These are phyloP conservation scores for Phytophthora constricta DNA, from an alignment of 352 stramenopile genomes.

Conservation along the genomic window DNA sequence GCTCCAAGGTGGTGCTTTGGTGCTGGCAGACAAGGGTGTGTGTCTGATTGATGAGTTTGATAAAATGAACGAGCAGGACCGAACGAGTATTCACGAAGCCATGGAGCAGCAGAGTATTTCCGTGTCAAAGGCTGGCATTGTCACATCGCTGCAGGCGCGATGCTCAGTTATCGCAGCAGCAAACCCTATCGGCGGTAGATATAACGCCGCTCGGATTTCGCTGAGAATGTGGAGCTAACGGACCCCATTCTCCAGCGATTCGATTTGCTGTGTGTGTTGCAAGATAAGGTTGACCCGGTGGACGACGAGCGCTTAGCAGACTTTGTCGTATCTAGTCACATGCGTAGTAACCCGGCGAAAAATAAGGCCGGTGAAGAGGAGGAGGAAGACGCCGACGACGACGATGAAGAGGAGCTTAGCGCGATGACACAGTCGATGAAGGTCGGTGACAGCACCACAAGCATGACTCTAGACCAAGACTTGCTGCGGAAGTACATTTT, in stretches of 20 bases:
- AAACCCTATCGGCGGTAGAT: conserved; percentile 97
- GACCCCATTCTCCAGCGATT: conserved; percentile 99
- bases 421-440: conserved; percentile 47
- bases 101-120: conserved; percentile 99
- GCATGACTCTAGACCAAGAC: conserved; percentile 86
- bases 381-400: conserved; percentile 24
- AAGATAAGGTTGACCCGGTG: conserved; percentile 98
- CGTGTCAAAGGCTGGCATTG: conserved; percentile 99
- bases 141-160: conserved; percentile 96
- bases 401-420: conserved; percentile 42
- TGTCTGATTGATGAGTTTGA: conserved; percentile 99
- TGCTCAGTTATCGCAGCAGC: conserved; percentile 99
- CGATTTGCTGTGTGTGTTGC: conserved; percentile 98
- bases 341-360: conserved; percentile 71
- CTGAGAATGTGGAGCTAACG: conserved; percentile 99
- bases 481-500: conserved; percentile 99
- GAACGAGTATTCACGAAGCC: conserved; percentile 99
- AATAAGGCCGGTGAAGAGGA: conserved; percentile 32
- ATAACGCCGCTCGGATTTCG: conserved; percentile 95
- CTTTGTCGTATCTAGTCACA: conserved; percentile 90
- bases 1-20: conserved; percentile 96
- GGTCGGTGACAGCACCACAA: conserved; percentile 27
- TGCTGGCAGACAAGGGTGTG: conserved; percentile 98
- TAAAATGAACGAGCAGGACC: conserved; percentile 99
- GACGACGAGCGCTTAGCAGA: conserved; percentile 96